A percentile compares a stretch with the other conserved stretches of the same genome.
phyloP scores from a whole-genome alignment of 345 rosid genomes.

The Arabidopsis arenosa region DNA sequence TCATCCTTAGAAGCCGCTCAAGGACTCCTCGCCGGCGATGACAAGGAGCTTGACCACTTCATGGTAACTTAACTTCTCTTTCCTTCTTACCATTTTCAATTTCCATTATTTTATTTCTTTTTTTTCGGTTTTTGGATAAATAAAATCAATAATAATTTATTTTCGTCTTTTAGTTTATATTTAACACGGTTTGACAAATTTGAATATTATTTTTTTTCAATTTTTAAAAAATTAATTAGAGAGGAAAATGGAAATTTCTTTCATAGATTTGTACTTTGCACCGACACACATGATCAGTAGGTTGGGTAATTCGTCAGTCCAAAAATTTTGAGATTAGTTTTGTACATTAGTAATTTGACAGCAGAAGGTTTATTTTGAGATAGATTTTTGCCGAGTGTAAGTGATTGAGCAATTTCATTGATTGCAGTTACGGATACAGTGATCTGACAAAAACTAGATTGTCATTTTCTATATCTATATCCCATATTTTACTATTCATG shows the following conservation, averaged over 20 bases:
- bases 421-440: constrained; percentile 24
- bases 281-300: constrained; percentile 35
- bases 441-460: constrained; percentile 18
- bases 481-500: neutral
- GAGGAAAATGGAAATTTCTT: neutral
- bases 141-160: neutral
- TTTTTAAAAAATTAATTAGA: neutral
- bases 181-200: constrained; percentile 27
- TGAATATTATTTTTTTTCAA: neutral
- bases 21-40: constrained; percentile 62
- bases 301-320: constrained; percentile 13
- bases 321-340: constrained; percentile 8
- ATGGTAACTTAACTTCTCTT: constrained; percentile 61
- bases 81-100: constrained; percentile 11
- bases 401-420: constrained; percentile 17
- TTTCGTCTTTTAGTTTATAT: constrained; percentile 16
- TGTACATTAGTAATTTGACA: constrained; percentile 7
- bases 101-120: constrained; percentile 6
- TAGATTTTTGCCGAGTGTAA: constrained; percentile 30
- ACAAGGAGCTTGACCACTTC: constrained; percentile 96
- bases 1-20: constrained; percentile 61
- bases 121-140: neutral
- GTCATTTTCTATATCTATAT: constrained; percentile 28
- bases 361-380: constrained; percentile 11
- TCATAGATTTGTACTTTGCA: constrained; percentile 33